A percentile compares a stretch with the other conserved stretches of the same genome.
Evolutionary conservation across 2,329 filamentous ascomycete species (phyloP).

Genomic region (Paraconiothyrium brasiliense): DNA sequence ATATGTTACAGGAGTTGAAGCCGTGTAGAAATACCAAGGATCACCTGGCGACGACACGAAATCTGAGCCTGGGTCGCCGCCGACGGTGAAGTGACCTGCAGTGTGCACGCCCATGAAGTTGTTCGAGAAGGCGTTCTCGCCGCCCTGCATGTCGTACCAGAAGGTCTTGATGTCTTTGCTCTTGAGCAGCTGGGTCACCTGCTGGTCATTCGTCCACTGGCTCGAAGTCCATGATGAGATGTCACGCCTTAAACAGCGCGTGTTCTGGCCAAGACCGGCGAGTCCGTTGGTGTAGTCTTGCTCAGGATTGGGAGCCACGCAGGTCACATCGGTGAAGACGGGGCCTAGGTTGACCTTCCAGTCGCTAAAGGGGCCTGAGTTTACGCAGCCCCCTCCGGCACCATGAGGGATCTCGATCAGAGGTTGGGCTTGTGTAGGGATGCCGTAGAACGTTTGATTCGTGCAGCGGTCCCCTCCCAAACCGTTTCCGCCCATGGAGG

Average conservation of each 20-base stretch:
- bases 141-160: constrained; percentile 51
- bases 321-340: constrained; percentile 50
- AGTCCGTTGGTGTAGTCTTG: constrained; percentile 39
- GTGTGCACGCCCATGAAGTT: constrained; percentile 53
- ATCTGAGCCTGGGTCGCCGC: constrained; percentile 56
- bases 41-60: constrained; percentile 56
- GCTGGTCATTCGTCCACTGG: constrained; percentile 40
- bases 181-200: constrained; percentile 36
- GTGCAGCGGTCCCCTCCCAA: constrained; percentile 23
- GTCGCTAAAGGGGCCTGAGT: constrained; percentile 61
- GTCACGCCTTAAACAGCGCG: constrained; percentile 50
- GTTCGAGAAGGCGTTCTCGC: constrained; percentile 37
- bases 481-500: constrained; percentile 58
- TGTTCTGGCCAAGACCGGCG: constrained; percentile 37
- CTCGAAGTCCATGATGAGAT: constrained; percentile 40
- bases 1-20: not conserved
- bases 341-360: constrained; percentile 58
- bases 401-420: constrained; percentile 57
- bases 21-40: constrained; percentile 28
- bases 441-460: constrained; percentile 25
- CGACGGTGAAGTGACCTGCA: constrained; percentile 56
- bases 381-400: constrained; percentile 64
- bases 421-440: constrained; percentile 31
- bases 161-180: constrained; percentile 49
- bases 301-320: constrained; percentile 36